Base-by-base conservation (phyloP, 2,329 filamentous ascomycete genomes). In the Penicillium olsonii region DNA sequence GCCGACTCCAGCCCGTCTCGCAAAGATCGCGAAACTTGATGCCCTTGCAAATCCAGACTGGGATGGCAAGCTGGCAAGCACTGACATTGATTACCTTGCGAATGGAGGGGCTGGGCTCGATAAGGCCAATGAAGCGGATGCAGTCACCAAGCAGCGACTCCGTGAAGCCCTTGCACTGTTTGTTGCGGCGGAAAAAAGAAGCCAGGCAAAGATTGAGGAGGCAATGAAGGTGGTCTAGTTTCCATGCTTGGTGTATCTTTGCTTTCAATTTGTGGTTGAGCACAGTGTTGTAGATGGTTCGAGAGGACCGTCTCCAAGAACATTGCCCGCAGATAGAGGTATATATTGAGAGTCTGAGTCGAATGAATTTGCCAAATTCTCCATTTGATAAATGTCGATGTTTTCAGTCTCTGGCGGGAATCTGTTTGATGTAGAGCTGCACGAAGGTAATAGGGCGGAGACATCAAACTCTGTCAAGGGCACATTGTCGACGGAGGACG, bases 31-130 rank as follows among this genome's bases (percentile, higher is more conserved):
- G 0, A 61, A 52, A 12, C 64, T 67, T 11, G 75, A 79, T 52
- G 72, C 75, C 0, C 64, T 79, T 24, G 67, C 64, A 0, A 66
- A 60, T 2, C 54, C 68, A 3, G 58, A 62, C 15, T 73, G 67
- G 67, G 69, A 76, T 34, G 73, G 71, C 27, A 71, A 69, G 49
- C 53, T 74, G 12, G 70, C 70, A 0, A 64, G 64, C 22, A 73
- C 70, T 2, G 66, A 73, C 17, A 62, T 75, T 2, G 75, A 80
- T 54, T 80, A 78, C 50, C 70, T 80, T 12, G 72, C 72, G 5
- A 67, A 79, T 42, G 68, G 68, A 6, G 77, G 77, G 4, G 68
- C 57, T 24, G 69, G 65, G 48, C 65, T 81, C 18, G 67, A 75
- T 10, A 70, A 70, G 45, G 72, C 75, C 11, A 60, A 55, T 45